These are phyloP conservation scores for Rhododendron simsii DNA, from an alignment of 148 eudicot species.

Conservation along the genomic window DNA sequence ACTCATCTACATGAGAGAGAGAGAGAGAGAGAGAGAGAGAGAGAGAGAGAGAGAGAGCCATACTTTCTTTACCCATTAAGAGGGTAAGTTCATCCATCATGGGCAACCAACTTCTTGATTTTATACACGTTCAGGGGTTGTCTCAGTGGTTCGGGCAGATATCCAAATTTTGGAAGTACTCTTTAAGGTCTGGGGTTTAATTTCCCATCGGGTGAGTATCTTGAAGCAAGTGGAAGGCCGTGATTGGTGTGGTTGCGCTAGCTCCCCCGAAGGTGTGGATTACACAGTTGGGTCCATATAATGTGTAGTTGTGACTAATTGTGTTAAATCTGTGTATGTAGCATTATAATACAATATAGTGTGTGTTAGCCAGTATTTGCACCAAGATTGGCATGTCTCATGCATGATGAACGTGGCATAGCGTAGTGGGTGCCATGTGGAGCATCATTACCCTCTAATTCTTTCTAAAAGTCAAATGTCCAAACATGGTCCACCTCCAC, in stretches of 20 bases:
- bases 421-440: neutral
- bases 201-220: no score
- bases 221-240: no score
- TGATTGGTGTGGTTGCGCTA: no score
- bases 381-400: neutral
- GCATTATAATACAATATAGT: no score
- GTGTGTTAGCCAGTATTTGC: neutral
- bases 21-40: no score
- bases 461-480: neutral
- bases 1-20: no score
- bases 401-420: conserved; percentile 4
- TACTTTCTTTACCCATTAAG: neutral
- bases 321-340: no score
- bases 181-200: no score
- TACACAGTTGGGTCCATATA: no score
- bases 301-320: no score
- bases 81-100: neutral
- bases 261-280: fast-evolving
- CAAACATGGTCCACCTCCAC: neutral
- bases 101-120: neutral
- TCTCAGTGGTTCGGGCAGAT: no score
- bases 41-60: neutral
- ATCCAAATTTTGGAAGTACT: fast-evolving
- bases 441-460: neutral
- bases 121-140: neutral